These are phyloP conservation scores for Silybum marianum DNA, from an alignment of 129 eudicot genomes.

Conservation along the genomic window DNA sequence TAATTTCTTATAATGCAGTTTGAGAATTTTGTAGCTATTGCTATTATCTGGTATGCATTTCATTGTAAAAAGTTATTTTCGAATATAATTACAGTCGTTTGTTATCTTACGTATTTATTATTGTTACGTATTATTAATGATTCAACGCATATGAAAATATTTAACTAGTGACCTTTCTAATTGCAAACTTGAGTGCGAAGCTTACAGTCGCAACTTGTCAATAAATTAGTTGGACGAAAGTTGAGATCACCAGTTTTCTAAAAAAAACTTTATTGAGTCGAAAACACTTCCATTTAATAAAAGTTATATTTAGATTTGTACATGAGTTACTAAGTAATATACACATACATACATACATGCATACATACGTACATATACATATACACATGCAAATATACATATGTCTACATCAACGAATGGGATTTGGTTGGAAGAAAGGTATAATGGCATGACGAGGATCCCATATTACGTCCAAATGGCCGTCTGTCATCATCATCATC, in stretches of 20 bases:
- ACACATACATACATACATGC: too few species aligned
- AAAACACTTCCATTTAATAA: background rate
- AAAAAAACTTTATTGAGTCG: background rate
- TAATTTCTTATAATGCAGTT: background rate
- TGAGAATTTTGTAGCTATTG: background rate
- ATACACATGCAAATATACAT: background rate
- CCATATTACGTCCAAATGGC: slow-evolving; percentile 11
- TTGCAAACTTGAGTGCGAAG: background rate
- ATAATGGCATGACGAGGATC: slow-evolving; percentile 9
- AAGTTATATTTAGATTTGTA: background rate
- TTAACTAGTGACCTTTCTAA: too few species aligned
- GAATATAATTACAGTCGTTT: too few species aligned
- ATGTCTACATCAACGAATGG: background rate
- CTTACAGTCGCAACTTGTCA: background rate
- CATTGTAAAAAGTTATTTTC: background rate
- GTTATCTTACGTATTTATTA: too few species aligned
- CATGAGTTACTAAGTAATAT: background rate
- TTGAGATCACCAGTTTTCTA: background rate
- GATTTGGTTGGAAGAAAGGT: background rate
- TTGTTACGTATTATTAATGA: background rate
- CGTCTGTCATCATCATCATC: slow-evolving; percentile 1
- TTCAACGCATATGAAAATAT: background rate
- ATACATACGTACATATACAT: too few species aligned
- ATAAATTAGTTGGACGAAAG: background rate
- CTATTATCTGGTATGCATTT: background rate